phyloP scores from a whole-genome alignment of 768 basidiomycete species.

The Boletus rubropictus region DNA sequence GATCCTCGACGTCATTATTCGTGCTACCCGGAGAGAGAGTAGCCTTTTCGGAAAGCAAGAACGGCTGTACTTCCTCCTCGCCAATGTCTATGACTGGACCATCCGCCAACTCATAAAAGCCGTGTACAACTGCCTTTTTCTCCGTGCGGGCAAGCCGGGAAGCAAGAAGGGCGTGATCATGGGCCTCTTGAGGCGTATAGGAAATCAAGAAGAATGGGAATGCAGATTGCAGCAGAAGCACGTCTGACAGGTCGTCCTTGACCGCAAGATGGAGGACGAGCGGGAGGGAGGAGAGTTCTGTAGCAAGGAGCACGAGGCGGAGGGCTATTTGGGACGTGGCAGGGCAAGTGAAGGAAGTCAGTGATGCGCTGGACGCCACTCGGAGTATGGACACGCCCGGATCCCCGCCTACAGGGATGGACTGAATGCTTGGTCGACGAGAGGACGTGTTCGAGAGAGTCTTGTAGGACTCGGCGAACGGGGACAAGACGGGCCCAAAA shows the following conservation, averaged over 20 bases:
- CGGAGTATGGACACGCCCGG: slow-evolving; percentile 52
- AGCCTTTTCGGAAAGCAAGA: slow-evolving; percentile 47
- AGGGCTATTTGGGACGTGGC: slow-evolving; percentile 49
- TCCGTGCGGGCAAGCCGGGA: slow-evolving; percentile 69
- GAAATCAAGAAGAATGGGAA: slow-evolving; percentile 83
- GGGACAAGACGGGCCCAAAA: slow-evolving; percentile 35
- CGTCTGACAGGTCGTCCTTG: slow-evolving; percentile 62
- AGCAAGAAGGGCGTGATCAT: slow-evolving; percentile 86
- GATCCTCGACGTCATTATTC: slow-evolving; percentile 10
- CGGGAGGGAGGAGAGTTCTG: slow-evolving; percentile 57
- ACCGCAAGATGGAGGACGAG: slow-evolving; percentile 70
- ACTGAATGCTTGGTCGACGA: slow-evolving; percentile 40
- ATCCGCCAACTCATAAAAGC: slow-evolving; percentile 51
- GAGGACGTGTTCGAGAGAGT: slow-evolving; percentile 32
- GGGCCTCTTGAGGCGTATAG: slow-evolving; percentile 69
- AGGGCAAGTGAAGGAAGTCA: slow-evolving; percentile 57
- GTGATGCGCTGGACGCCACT: slow-evolving; percentile 33
- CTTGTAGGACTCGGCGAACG: slow-evolving; percentile 30
- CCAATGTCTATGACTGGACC: slow-evolving; percentile 45
- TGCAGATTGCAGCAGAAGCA: slow-evolving; percentile 69
- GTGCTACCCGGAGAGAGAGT: slow-evolving; percentile 14
- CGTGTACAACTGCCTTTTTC: slow-evolving; percentile 78
- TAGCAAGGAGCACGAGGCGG: slow-evolving; percentile 61
- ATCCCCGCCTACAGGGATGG: slow-evolving; percentile 62
- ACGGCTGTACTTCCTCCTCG: slow-evolving; percentile 54